These are phyloP conservation scores for Begonia peltatifolia DNA, from an alignment of 306 rosid species.

Conservation along the genomic window DNA sequence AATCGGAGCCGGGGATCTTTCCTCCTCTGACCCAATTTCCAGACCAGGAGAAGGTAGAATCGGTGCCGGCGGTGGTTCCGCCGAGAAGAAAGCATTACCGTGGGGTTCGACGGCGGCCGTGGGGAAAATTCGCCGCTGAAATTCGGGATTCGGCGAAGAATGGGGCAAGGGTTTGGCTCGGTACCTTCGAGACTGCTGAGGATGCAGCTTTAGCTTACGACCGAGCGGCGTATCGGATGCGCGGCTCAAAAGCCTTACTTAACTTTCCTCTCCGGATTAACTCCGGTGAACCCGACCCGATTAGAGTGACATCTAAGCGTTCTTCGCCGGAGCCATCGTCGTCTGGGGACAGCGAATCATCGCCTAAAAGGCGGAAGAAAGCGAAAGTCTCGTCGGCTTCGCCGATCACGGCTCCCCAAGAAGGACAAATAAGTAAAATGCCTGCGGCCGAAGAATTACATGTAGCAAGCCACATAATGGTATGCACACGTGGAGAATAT, in stretches of 20 bases:
- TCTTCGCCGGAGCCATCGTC: constrained; percentile 17
- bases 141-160: constrained; percentile 60
- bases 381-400: not conserved
- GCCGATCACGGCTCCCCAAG: not conserved
- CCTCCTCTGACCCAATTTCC: not conserved
- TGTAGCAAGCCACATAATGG: too few species aligned
- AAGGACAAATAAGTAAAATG: not conserved
- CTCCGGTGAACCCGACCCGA: constrained; percentile 54
- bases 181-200: constrained; percentile 56
- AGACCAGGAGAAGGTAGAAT: not conserved
- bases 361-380: constrained; percentile 27
- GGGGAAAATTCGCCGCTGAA: constrained; percentile 71
- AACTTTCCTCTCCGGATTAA: constrained; percentile 50
- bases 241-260: constrained; percentile 43
- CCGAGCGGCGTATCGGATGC: constrained; percentile 56
- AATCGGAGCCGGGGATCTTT: constrained; percentile 25
- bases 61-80: constrained; percentile 18
- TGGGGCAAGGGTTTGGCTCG: constrained; percentile 60
- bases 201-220: constrained; percentile 61
- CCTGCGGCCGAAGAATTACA: too few species aligned
- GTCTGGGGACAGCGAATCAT: constrained; percentile 12
- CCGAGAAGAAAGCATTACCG: constrained; percentile 48
- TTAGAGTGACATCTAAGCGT: constrained; percentile 35
- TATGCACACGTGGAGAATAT: not conserved
- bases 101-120: constrained; percentile 54